phyloP scores from a whole-genome alignment of 2,329 filamentous ascomycete genomes.

The Harringtonia lauricola region DNA sequence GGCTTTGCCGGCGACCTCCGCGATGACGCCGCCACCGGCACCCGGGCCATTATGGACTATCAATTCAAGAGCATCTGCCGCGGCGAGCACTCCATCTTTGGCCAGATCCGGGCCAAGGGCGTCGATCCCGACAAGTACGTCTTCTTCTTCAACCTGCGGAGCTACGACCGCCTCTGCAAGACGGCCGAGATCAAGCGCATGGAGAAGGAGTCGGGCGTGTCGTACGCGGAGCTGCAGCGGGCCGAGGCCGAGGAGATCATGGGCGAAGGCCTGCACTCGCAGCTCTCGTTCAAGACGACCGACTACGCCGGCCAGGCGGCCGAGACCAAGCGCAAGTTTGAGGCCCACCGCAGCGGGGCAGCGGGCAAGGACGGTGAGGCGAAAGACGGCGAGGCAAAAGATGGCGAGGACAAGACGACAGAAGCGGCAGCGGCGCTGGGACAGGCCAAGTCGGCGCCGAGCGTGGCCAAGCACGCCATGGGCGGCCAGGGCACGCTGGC shows the following conservation, averaged over 20 bases:
- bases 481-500: conserved; percentile 46
- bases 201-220: conserved; percentile 68
- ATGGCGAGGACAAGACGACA: background rate
- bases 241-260: conserved; percentile 86
- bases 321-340: conserved; percentile 41
- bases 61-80: conserved; percentile 94
- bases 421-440: background rate
- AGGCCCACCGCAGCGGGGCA: conserved; percentile 19
- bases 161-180: conserved; percentile 84
- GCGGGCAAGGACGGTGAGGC: background rate
- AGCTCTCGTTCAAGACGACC: conserved; percentile 25
- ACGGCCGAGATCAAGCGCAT: conserved; percentile 62
- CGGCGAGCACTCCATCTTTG: conserved; percentile 84
- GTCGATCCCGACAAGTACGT: conserved; percentile 72
- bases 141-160: conserved; percentile 88
- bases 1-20: conserved; percentile 89
- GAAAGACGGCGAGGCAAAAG: background rate
- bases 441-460: conserved; percentile 22
- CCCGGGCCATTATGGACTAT: conserved; percentile 94
- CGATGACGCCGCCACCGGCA: conserved; percentile 72
- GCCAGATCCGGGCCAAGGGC: conserved; percentile 58
- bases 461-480: conserved; percentile 75
- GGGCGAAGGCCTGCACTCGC: conserved; percentile 58
- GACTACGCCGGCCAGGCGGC: conserved; percentile 27
- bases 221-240: conserved; percentile 76